Percentiles rank a stretch among this genome's conserved stretches.
Conservation (phyloP, 2,329 filamentous ascomycete genomes). For the Hymenoscyphus occultus region DNA sequence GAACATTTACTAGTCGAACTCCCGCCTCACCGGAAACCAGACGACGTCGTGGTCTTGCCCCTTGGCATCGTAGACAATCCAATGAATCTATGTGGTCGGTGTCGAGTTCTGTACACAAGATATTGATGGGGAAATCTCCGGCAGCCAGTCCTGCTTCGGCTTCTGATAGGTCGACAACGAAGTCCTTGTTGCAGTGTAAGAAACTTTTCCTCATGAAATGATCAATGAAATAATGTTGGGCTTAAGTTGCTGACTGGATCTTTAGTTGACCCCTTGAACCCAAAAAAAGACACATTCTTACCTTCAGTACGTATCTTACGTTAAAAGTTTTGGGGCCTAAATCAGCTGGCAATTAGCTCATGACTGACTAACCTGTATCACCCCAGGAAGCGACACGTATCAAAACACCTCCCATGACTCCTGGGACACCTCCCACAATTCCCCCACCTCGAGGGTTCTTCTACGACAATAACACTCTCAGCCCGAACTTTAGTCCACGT, state of each 20-base stretch:
- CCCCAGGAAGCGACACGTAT: slow-evolving; percentile 34
- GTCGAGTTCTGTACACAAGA: slow-evolving; percentile 32
- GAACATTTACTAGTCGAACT: slow-evolving; percentile 8
- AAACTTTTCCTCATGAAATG: slow-evolving; percentile 21
- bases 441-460: slow-evolving; percentile 28
- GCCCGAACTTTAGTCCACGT: not conserved
- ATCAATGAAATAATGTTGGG: not conserved
- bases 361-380: not conserved
- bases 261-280: slow-evolving; percentile 32
- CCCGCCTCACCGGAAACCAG: slow-evolving; percentile 15
- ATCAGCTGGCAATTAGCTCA: not conserved
- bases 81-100: slow-evolving; percentile 31
- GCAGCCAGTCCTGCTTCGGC: slow-evolving; percentile 26
- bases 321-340: not conserved
- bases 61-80: slow-evolving; percentile 35
- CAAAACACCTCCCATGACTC: slow-evolving; percentile 33
- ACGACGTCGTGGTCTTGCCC: slow-evolving; percentile 32
- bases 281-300: slow-evolving; percentile 28
- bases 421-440: slow-evolving; percentile 17
- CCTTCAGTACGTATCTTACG: slow-evolving; percentile 30
- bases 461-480: slow-evolving; percentile 9
- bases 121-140: slow-evolving; percentile 34
- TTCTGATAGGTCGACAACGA: not conserved
- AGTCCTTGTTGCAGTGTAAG: slow-evolving; percentile 18
- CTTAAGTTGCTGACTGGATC: not conserved